Evolutionary conservation across 768 basidiomycete species (phyloP), one percentile per base, ranked within the genome.

Genomic region (Guyanaporus albipodus): DNA sequence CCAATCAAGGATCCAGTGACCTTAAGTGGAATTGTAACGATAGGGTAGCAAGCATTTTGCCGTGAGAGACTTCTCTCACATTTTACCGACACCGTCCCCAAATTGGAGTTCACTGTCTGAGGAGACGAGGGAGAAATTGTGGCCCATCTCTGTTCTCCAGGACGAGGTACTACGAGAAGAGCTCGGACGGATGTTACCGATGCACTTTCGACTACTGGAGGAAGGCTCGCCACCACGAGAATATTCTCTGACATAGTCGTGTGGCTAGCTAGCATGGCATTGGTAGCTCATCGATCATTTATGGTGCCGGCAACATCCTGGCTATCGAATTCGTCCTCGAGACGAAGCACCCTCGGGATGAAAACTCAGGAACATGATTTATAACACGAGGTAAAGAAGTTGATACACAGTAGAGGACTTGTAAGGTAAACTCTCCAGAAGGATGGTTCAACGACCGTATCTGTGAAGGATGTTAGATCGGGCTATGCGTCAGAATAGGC

Each of bases 41-140:
- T 36, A 73, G 69, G 35, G 61, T 29, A 70, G 61, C 50, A 71
- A 73, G 18, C 66, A 74, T 44, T 57, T 75, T n/a, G 50, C 71
- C 2, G 79, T 91, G 15, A 86, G 86, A 58, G 91, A 94, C 54
- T 94, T 94, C 60, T 87, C 89, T 17, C 90, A 92, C 63, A 86
- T 92, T 49, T 73, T 82, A 26, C 59, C 76, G 5, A 81, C 85
- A 2, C 81, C 80, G 0, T 93, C 91, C 4, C 89, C 91, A 9
- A 80, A 93, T 64, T 93, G 87, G 83, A 52, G 52, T 15, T 23
- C 2, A 8, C 34, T 68, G 15, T 24, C 29, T 8, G 46, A 61
- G 44, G 54, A 51, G 11, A 36, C 42, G 4, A 21, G 47, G 32
- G 42, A 62, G 32, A 50, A 9, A 21, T 40, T 29, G 1, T 67